phyloP scores from a whole-genome alignment of 2,329 filamentous ascomycete genomes.

The Sclerotinia glacialis region DNA sequence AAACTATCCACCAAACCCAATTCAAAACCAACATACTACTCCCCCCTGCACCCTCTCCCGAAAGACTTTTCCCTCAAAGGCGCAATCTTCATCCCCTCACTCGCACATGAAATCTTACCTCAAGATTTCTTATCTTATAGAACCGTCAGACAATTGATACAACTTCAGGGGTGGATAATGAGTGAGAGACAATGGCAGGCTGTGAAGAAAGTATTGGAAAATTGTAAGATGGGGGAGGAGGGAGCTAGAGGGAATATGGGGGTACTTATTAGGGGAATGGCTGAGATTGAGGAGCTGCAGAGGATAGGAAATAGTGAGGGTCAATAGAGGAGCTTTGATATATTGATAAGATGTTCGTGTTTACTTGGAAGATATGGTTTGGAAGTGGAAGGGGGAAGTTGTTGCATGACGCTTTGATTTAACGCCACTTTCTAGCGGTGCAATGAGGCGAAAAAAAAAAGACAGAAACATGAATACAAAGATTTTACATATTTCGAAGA shows the following conservation, averaged over 20 bases:
- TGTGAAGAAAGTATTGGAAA: not conserved
- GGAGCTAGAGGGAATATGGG: not conserved
- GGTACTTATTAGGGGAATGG: not conserved
- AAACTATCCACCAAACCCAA: not conserved
- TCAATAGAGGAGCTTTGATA: no score
- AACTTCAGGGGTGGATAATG: slow-evolving; percentile 11
- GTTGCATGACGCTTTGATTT: not conserved
- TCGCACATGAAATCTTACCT: slow-evolving; percentile 4
- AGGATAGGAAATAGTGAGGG: no score
- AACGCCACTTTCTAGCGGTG: not conserved
- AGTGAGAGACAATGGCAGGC: slow-evolving; percentile 1
- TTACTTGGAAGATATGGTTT: not conserved
- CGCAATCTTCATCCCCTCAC: not conserved
- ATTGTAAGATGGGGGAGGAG: not conserved
- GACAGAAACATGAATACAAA: no score
- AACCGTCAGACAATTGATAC: slow-evolving; percentile 5
- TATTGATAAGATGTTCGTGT: no score
- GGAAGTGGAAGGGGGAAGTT: not conserved
- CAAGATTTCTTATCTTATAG: not conserved
- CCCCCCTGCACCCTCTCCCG: not conserved
- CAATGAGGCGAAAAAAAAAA: no score
- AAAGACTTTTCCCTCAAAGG: no score
- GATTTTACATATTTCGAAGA: not conserved
- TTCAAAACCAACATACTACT: not conserved
- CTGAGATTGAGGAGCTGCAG: not conserved